phyloP scores from a whole-genome alignment of 1,284 basidiomycete species.

The Ceratobasidium sp. region DNA sequence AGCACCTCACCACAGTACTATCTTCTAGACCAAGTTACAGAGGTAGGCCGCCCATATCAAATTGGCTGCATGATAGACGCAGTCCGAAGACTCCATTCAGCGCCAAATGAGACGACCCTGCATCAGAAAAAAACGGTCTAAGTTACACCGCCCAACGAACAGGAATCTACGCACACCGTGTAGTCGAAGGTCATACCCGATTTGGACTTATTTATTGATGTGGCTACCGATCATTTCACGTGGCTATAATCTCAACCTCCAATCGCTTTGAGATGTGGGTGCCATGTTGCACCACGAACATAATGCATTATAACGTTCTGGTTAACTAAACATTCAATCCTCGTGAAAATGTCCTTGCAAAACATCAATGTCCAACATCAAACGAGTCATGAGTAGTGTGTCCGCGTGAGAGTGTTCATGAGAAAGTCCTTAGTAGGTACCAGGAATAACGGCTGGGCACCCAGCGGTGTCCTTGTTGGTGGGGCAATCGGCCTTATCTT shows the following conservation, averaged over 20 bases:
- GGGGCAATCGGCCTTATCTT: slow-evolving; percentile 50
- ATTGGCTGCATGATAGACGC: too few species aligned
- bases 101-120: too few species aligned
- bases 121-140: background rate
- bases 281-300: background rate
- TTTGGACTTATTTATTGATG: background rate
- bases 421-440: slow-evolving; percentile 46
- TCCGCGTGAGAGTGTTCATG: background rate
- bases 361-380: slow-evolving; percentile 15
- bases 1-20: too few species aligned
- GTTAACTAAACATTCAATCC: background rate
- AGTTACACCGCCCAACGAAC: background rate
- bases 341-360: slow-evolving; percentile 21
- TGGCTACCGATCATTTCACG: background rate
- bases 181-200: too few species aligned
- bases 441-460: slow-evolving; percentile 50
- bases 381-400: slow-evolving; percentile 1
- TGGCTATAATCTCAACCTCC: background rate
- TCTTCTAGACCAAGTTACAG: too few species aligned
- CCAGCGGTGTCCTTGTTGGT: slow-evolving; percentile 49
- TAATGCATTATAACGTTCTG: background rate
- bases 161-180: too few species aligned
- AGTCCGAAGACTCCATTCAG: too few species aligned
- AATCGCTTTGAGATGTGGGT: background rate
- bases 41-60: too few species aligned